These are phyloP conservation scores for Cercospora sp. DNA, from an alignment of 2,329 filamentous ascomycete species.

Conservation along the genomic window DNA sequence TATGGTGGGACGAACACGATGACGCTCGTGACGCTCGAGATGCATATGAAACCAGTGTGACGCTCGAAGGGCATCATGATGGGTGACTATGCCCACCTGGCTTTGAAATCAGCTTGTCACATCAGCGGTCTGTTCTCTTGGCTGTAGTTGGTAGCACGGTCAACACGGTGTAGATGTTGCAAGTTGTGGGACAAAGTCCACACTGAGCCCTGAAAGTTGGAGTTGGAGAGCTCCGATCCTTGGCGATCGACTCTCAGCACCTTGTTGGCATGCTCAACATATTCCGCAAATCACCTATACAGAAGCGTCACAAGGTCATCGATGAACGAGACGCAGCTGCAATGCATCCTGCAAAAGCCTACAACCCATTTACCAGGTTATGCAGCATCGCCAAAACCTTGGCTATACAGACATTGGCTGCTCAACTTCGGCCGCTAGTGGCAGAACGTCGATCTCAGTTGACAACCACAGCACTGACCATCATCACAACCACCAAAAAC, in stretches of 20 bases:
- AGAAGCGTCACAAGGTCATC: neutral
- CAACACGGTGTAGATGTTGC: neutral
- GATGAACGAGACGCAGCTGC: neutral
- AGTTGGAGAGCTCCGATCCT: neutral
- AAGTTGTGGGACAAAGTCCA: neutral
- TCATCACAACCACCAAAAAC: conserved; percentile 1
- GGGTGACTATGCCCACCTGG: neutral
- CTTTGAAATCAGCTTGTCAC: neutral
- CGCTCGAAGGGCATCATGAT: neutral
- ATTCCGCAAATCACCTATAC: neutral
- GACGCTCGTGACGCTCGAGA: conserved; percentile 11
- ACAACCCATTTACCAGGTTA: neutral
- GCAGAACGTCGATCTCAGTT: conserved; percentile 11
- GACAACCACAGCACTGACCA: conserved; percentile 15
- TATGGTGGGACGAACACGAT: neutral
- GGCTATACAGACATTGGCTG: conserved; percentile 4
- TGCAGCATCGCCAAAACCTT: neutral
- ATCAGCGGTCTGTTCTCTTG: neutral
- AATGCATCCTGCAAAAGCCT: neutral
- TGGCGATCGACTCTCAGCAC: neutral
- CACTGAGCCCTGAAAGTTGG: neutral
- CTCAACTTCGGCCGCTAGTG: conserved; percentile 9
- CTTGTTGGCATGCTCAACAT: neutral
- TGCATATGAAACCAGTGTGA: neutral
- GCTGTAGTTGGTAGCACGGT: neutral